phyloP scores from a whole-genome alignment of 2,329 filamentous ascomycete species.

The Penicillium sp. region DNA sequence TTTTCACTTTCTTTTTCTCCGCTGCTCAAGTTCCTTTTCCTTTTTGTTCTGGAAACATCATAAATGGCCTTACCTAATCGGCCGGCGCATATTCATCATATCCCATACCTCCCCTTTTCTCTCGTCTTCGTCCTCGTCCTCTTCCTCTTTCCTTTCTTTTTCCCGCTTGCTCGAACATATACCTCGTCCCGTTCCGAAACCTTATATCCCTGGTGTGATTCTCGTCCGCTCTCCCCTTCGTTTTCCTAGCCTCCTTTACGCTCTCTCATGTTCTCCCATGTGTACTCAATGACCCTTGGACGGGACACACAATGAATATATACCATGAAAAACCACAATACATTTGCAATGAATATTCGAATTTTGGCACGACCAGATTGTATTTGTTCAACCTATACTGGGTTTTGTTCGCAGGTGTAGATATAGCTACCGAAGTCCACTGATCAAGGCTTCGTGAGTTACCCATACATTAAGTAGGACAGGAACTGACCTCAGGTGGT shows the following conservation, averaged over 20 bases:
- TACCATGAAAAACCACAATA: constrained; percentile 16
- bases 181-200: constrained; percentile 17
- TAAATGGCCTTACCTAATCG: constrained; percentile 21
- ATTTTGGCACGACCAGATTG: too few species aligned
- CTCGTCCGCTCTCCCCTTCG: constrained; percentile 15
- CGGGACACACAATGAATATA: constrained; percentile 27
- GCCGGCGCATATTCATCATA: constrained; percentile 26
- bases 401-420: too few species aligned
- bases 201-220: constrained; percentile 8
- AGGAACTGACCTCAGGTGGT: too few species aligned
- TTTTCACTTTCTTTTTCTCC: constrained; percentile 7
- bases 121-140: constrained; percentile 4
- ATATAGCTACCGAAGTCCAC: too few species aligned
- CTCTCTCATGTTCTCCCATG: constrained; percentile 13
- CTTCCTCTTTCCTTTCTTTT: constrained; percentile 2
- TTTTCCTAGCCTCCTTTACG: constrained; percentile 6
- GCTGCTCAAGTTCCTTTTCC: constrained; percentile 1
- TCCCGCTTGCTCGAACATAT: constrained; percentile 21
- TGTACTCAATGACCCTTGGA: constrained; percentile 21
- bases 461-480: too few species aligned
- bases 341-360: neutral
- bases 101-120: constrained; percentile 9
- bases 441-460: too few species aligned
- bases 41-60: constrained; percentile 20
- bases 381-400: too few species aligned